Percentiles rank a stretch among this genome's conserved stretches.
Conservation (phyloP, 805 yeast species). For the Metschnikowia aberdeeniae region DNA sequence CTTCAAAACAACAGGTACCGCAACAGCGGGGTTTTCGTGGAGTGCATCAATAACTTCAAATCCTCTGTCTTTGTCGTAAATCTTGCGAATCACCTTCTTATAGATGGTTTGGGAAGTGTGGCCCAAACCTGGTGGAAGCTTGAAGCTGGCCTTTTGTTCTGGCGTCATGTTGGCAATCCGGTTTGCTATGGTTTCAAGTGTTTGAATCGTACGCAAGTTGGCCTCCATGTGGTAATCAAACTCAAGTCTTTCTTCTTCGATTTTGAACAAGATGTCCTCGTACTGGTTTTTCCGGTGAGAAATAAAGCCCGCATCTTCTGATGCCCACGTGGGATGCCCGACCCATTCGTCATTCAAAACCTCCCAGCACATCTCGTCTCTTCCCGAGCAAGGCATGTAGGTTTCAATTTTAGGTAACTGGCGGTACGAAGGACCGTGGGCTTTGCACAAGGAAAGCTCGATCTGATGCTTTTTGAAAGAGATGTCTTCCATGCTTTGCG, state of each 20-base stretch:
- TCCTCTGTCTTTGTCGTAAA: conserved; percentile 92
- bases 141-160: conserved; percentile 82
- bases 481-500: conserved; percentile 84
- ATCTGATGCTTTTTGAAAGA: conserved; percentile 84
- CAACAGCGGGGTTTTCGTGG: conserved; percentile 91
- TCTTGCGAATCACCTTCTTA: conserved; percentile 86
- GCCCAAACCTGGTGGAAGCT: conserved; percentile 89
- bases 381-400: conserved; percentile 94
- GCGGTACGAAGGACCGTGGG: conserved; percentile 94
- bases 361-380: conserved; percentile 99
- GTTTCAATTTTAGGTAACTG: conserved; percentile 91
- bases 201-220: conserved; percentile 90
- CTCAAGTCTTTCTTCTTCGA: conserved; percentile 97
- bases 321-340: conserved; percentile 99
- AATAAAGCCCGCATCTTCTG: conserved; percentile 97
- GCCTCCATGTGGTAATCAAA: conserved; percentile 96
- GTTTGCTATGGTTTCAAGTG: conserved; percentile 90
- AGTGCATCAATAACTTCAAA: conserved; percentile 94
- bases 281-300: conserved; percentile 99
- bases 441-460: conserved; percentile 85
- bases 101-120: conserved; percentile 88
- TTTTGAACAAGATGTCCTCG: conserved; percentile 90
- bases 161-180: conserved; percentile 89
- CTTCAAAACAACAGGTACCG: conserved; percentile 88
- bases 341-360: conserved; percentile 99